These are phyloP conservation scores for Ensete ventricosum DNA, from an alignment of 176 grass and related monocot genomes.

Conservation along the genomic window DNA sequence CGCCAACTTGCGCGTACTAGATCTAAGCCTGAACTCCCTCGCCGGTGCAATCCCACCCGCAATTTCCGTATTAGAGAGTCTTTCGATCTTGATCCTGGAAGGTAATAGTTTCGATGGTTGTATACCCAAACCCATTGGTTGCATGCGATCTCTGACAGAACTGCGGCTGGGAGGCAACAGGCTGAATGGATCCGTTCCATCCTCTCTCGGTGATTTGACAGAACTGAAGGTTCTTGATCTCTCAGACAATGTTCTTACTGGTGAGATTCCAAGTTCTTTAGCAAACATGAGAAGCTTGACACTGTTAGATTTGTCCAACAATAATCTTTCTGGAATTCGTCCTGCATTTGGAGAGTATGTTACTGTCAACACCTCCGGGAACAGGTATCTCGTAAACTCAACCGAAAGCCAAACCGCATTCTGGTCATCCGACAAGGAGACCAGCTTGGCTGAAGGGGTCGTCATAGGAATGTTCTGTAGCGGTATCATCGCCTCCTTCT, in stretches of 20 bases:
- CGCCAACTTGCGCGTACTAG: conserved; percentile 23
- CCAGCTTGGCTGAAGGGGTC: not conserved
- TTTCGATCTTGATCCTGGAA: conserved; percentile 41
- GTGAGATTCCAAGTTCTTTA: conserved; percentile 28
- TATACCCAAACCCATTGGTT: conserved; percentile 32
- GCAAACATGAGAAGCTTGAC: conserved; percentile 16
- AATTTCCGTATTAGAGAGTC: conserved; percentile 20
- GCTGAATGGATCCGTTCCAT: conserved; percentile 41
- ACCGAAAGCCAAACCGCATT: not conserved
- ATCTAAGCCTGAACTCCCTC: conserved; percentile 55
- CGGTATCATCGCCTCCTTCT: no score
- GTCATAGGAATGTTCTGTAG: no score
- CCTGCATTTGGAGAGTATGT: conserved; percentile 1
- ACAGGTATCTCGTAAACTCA: conserved; percentile 11
- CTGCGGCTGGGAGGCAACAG: conserved; percentile 48
- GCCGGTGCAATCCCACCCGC: conserved; percentile 26
- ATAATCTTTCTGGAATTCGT: conserved; percentile 43
- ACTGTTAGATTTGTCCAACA: conserved; percentile 47
- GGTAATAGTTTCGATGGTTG: conserved; percentile 28
- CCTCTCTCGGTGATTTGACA: not conserved
- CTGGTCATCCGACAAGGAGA: not conserved
- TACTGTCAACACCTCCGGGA: conserved; percentile 24
- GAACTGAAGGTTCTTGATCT: conserved; percentile 69
- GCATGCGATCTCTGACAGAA: conserved; percentile 17
- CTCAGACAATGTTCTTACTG: conserved; percentile 58